Base-by-base conservation (phyloP, 2,329 filamentous ascomycete genomes). In the Alternaria tenuissima region DNA sequence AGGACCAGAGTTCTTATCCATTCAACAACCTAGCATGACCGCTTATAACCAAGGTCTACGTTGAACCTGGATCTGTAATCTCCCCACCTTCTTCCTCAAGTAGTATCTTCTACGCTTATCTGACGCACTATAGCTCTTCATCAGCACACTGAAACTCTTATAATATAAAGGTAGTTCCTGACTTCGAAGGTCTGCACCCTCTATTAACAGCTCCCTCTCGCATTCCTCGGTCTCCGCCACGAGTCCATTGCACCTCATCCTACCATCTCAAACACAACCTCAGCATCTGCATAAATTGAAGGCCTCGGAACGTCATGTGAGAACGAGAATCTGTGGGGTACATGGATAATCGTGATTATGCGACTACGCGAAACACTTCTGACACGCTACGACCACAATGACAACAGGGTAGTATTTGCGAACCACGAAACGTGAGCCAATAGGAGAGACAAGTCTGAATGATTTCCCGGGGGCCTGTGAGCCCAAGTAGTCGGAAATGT, bases 401-500 rank as follows among this genome's bases (percentile, higher is more conserved):
- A n/a, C 44, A 32, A 16, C 44, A 47, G 44, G 44, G 44, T 30
- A 47, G 44, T 47, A 47, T 47, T 47, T 47, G n/a, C 44, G 44
- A 47, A 47, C 44, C 16, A 4, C 44, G 16, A 5, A 20, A 20
- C 14, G 26, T 4, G 28, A 18, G 7, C 44, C 44, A 41, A 41
- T 41, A 20, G n/a, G 18, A 41, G 18, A 12, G 8, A 20, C 18
- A 18, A 18, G 1, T n/a, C 20, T 22, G n/a, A 22, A 48, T 18
- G 28, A 34, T 12, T 30, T 16, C n/a, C 16, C 14, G 7, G 32
- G 12, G 14, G 14, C 11, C 6, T 16, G 12, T 11, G 32, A 14
- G 14, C 32, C 12, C 32, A 36, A 36, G 11, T 36, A 14, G 32
- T 36, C 32, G 5, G 1, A 14, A 36, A 14, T 36, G 12, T 36